Evolutionary conservation across 108 stramenopile species (phyloP).

Genomic region (Skeletonema potamos): DNA sequence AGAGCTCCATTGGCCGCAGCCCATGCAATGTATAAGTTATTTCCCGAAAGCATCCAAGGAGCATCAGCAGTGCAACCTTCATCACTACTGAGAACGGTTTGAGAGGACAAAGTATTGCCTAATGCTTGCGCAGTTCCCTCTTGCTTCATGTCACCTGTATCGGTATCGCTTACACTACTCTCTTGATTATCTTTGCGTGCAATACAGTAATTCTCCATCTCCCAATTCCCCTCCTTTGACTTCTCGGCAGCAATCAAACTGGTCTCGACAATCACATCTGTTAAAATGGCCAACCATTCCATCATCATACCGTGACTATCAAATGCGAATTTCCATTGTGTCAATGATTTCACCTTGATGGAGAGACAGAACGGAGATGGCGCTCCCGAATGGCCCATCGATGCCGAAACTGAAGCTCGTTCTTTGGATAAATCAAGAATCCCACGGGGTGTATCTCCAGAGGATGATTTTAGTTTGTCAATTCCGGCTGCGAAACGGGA

Average conservation of each 20-base stretch:
- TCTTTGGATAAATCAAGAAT: slow-evolving; percentile 78
- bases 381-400: slow-evolving; percentile 44
- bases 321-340: slow-evolving; percentile 85
- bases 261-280: slow-evolving; percentile 68
- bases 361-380: slow-evolving; percentile 39
- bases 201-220: slow-evolving; percentile 30
- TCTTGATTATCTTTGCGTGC: neutral
- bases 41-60: slow-evolving; percentile 35
- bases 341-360: slow-evolving; percentile 51
- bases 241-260: slow-evolving; percentile 46
- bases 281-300: slow-evolving; percentile 74
- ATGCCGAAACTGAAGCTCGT: slow-evolving; percentile 62
- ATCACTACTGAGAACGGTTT: neutral
- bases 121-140: neutral
- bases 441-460: slow-evolving; percentile 55
- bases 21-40: slow-evolving; percentile 23
- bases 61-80: slow-evolving; percentile 1
- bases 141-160: neutral
- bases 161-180: neutral
- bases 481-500: slow-evolving; percentile 29
- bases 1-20: slow-evolving; percentile 51
- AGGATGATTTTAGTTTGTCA: slow-evolving; percentile 13
- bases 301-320: slow-evolving; percentile 65
- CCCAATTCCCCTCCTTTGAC: slow-evolving; percentile 8
- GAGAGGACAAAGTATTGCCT: neutral